Percentiles rank a stretch among this genome's conserved stretches.
These are phyloP conservation scores for Prunus mira DNA, from an alignment of 306 rosid genomes.

Conservation along the genomic window DNA sequence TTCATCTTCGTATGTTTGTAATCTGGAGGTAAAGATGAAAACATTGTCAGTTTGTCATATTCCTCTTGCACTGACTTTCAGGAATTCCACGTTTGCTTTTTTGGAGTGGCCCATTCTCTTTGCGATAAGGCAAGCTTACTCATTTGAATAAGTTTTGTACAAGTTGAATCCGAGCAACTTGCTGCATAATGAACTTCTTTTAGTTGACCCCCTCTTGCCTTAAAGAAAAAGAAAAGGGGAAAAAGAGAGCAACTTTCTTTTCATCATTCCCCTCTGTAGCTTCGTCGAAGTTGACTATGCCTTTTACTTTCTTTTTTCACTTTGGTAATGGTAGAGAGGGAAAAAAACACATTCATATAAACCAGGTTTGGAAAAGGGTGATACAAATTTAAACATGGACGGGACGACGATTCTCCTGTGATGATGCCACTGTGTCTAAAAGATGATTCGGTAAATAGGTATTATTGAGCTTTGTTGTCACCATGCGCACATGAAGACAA, in stretches of 20 bases:
- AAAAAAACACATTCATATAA: neutral
- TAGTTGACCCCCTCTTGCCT: slow-evolving; percentile 7
- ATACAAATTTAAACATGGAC: neutral
- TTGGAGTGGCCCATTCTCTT: slow-evolving; percentile 21
- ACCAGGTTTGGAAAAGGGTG: slow-evolving; percentile 6
- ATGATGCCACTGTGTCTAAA: neutral
- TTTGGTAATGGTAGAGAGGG: slow-evolving; percentile 16
- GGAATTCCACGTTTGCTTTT: slow-evolving; percentile 35
- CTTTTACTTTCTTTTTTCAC: slow-evolving; percentile 29
- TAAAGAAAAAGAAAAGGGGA: neutral
- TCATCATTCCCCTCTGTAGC: slow-evolving; percentile 22
- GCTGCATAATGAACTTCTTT: neutral
- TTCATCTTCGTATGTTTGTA: neutral
- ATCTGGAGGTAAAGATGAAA: neutral
- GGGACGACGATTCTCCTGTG: neutral
- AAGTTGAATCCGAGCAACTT: slow-evolving; percentile 21
- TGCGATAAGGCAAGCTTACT: neutral
- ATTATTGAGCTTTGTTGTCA: too few relatives aligned
- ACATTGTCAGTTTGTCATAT: slow-evolving; percentile 21
- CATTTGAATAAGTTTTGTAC: slow-evolving; percentile 23
- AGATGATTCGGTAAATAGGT: too few relatives aligned
- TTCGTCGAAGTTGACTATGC: slow-evolving; percentile 35
- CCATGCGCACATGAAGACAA: too few relatives aligned
- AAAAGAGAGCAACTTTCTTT: slow-evolving; percentile 28
- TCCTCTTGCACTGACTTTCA: slow-evolving; percentile 35